Conservation (phyloP, 2,329 filamentous ascomycete species). For the Aureobasidium uvarum region DNA sequence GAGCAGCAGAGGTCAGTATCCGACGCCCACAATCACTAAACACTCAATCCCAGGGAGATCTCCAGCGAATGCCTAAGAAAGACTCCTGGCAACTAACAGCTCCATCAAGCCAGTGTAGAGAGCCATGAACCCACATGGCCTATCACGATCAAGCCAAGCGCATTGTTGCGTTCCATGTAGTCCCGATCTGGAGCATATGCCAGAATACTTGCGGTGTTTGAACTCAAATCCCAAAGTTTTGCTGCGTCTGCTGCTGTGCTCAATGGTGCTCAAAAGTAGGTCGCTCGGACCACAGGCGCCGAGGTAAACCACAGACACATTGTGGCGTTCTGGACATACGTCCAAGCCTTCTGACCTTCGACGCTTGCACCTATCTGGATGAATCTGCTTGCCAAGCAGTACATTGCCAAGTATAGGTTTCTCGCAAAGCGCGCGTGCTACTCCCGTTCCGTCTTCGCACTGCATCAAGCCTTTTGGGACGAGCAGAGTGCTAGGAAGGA, state of each 20-base stretch:
- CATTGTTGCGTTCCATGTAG: background rate
- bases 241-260: constrained; percentile 49
- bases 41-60: background rate
- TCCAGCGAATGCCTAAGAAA: background rate
- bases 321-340: constrained; percentile 9
- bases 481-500: constrained; percentile 29
- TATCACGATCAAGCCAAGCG: background rate
- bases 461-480: constrained; percentile 41
- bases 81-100: background rate
- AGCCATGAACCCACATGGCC: constrained; percentile 9
- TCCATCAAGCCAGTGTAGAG: constrained; percentile 3
- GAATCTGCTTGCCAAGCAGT: constrained; percentile 30
- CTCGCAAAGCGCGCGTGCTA: constrained; percentile 45
- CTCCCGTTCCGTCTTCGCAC: constrained; percentile 54
- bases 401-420: constrained; percentile 25
- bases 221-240: background rate
- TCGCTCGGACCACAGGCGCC: background rate
- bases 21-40: background rate
- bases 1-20: constrained; percentile 56
- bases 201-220: background rate
- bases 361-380: constrained; percentile 38
- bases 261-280: constrained; percentile 45
- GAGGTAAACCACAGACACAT: background rate
- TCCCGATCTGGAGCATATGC: background rate
- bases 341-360: constrained; percentile 36